Percentiles rank a stretch among this genome's conserved stretches.
These are phyloP conservation scores for Arctium lappa DNA, from an alignment of 129 eudicot species.

Conservation along the genomic window DNA sequence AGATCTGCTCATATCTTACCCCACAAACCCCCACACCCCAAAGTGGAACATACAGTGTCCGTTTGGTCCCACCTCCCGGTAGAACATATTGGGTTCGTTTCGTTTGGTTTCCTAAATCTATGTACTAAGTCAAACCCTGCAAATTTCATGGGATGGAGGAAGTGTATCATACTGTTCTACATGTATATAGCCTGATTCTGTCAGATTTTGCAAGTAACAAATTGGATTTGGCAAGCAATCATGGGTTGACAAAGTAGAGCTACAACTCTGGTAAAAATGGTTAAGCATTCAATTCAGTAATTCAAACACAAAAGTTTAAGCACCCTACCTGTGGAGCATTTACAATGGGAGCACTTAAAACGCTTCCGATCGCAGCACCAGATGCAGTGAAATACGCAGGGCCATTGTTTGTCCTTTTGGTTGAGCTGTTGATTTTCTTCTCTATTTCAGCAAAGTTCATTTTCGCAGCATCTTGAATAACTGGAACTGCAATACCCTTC, in stretches of 20 bases:
- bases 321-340: constrained; percentile 33
- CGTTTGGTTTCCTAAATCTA: no score
- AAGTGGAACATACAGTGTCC: no score
- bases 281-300: background rate
- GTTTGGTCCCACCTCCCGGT: no score
- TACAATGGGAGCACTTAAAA: constrained; percentile 24
- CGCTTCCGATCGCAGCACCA: constrained; percentile 32
- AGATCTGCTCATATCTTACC: no score
- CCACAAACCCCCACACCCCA: no score
- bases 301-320: background rate
- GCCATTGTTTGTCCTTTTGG: constrained; percentile 12
- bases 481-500: background rate
- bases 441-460: background rate
- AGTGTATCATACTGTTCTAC: background rate
- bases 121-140: no score
- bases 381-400: constrained; percentile 28
- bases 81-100: no score
- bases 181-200: background rate
- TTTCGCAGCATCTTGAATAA: background rate
- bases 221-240: constrained; percentile 11
- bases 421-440: background rate
- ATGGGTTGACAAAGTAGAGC: background rate
- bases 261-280: background rate
- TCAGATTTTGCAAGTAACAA: background rate
- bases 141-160: no score